Base-by-base conservation (phyloP, 768 basidiomycete species). In the Naganishia friedmannii region DNA sequence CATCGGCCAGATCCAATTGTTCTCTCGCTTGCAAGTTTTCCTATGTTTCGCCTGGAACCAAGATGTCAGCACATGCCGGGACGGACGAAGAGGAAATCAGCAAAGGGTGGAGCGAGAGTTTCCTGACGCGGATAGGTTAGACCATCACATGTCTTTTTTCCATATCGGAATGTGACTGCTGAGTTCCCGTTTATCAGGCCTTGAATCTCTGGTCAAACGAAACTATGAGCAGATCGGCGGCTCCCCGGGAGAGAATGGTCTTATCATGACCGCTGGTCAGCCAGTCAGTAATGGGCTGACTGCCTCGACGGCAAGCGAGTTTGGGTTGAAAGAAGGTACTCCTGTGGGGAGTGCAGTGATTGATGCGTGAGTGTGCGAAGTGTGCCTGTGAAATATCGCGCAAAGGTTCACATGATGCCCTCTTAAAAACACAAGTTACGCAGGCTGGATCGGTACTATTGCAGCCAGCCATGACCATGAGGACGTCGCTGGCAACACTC, bases 21-120 rank as follows among this genome's bases (percentile, higher is more conserved):
- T 98, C 94, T 1, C 83, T 97, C 56, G 92, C 92, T 0, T 99
- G 95, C 85, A 98, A 98, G 82, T 97, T 91, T 82, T 91, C 91
- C 9, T 97, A 88, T 80, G 87, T 96, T 34, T 93, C 95, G 0
- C 85, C 84, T 26, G 84, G 82, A 48, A 75, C 78, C 23, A 78
- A 67, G 26, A 78, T 81, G 78, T 31, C 66, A 48, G 76, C 78
- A 67, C 73, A 72, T n/a, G 77, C 76, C 42, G 77, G 77, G 15
- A 80, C 77, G n/a, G 74, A 70, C 12, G 70, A 73, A 51, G 77
- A 79, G 66, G 80, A 82, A 56, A 77, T 85, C 84, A 77, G 78
- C 67, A 82, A 83, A 29, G 96, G 95, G 12, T 98, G 96, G 94
- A 88, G 93, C 74, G 84, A 86, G 15, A 87, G 89, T 19, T 97